phyloP scores from a whole-genome alignment of 306 rosid genomes.

The Fragaria vesca region DNA sequence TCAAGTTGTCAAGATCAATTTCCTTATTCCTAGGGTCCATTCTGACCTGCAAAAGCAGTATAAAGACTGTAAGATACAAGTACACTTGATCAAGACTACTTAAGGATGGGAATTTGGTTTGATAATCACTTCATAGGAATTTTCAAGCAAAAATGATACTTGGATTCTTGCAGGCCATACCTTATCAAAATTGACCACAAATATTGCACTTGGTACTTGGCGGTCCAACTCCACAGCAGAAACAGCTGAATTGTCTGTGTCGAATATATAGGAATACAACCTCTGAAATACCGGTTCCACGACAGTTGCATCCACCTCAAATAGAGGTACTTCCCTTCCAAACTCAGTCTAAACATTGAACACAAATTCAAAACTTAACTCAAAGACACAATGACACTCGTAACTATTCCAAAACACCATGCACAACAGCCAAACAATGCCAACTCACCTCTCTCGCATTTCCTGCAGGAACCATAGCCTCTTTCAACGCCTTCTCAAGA shows the following conservation, averaged over 20 bases:
- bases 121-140: background rate
- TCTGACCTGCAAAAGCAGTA: constrained; percentile 57
- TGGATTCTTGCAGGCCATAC: constrained; percentile 35
- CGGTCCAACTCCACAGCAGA: constrained; percentile 57
- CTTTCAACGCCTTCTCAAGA: constrained; percentile 81
- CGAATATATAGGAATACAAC: constrained; percentile 78
- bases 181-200: constrained; percentile 91
- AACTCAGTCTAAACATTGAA: constrained; percentile 59
- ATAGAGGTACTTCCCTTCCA: constrained; percentile 88
- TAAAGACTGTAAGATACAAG: constrained; percentile 12
- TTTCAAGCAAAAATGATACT: background rate
- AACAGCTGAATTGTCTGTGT: constrained; percentile 43
- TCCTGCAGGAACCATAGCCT: constrained; percentile 86
- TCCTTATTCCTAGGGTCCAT: constrained; percentile 88
- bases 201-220: constrained; percentile 71
- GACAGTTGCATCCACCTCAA: constrained; percentile 83
- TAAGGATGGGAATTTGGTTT: background rate
- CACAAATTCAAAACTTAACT: constrained; percentile 23
- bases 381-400: background rate
- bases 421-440: background rate
- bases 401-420: background rate
- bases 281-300: constrained; percentile 85
- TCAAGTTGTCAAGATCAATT: constrained; percentile 61
- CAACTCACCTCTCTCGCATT: constrained; percentile 76
- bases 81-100: background rate